Evolutionary conservation across 1,139 yeast species (phyloP).

Genomic region (Yamadazyma sp.): DNA sequence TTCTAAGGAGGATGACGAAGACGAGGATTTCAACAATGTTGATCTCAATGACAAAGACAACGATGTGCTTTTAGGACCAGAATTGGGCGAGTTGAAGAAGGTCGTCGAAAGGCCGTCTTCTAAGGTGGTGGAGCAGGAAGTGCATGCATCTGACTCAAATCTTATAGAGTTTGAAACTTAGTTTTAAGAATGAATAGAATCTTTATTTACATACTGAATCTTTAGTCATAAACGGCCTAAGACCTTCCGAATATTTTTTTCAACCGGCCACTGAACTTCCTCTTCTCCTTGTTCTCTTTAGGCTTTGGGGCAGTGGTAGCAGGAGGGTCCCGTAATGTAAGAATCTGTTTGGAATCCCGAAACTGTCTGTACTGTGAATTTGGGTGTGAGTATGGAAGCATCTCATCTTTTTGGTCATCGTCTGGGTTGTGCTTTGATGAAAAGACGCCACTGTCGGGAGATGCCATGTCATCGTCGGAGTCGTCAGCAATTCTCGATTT

Average conservation of each 20-base stretch:
- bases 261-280: constrained; percentile 52
- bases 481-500: constrained; percentile 54
- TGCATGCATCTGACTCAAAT: constrained; percentile 13
- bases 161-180: constrained; percentile 33
- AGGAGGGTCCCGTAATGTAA: constrained; percentile 13
- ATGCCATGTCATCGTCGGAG: constrained; percentile 46
- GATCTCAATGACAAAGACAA: constrained; percentile 48
- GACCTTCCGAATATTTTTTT: constrained; percentile 60
- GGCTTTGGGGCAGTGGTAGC: constrained; percentile 1
- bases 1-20: constrained; percentile 36
- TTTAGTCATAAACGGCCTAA: too few species aligned
- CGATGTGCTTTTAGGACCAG: constrained; percentile 48
- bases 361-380: constrained; percentile 5
- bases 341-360: constrained; percentile 5
- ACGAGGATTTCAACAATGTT: constrained; percentile 49
- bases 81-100: constrained; percentile 31
- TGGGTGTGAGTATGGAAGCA: constrained; percentile 9
- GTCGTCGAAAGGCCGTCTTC: constrained; percentile 15
- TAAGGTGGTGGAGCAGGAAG: constrained; percentile 2
- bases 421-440: constrained; percentile 60
- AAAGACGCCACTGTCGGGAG: constrained; percentile 17
- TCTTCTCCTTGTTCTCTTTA: constrained; percentile 38
- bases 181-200: too few species aligned
- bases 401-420: constrained; percentile 23
- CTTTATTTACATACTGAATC: too few species aligned